Conservation (phyloP, 2,329 filamentous ascomycete genomes). For the Ceratocystis lukuohia region DNA sequence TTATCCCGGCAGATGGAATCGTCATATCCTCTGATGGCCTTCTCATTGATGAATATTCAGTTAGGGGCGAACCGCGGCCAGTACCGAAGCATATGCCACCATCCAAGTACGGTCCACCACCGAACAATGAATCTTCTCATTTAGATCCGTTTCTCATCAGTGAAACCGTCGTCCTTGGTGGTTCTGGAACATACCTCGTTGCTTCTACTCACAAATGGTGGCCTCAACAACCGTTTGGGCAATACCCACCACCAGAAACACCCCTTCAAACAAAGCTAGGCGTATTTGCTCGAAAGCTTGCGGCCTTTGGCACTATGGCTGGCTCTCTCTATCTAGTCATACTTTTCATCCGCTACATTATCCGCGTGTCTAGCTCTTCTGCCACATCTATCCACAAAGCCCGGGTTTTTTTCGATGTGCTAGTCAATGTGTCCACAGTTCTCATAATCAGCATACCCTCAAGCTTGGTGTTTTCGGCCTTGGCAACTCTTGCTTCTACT, state of each 20-base stretch:
- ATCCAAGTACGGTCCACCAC: background rate
- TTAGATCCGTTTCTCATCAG: constrained; percentile 71
- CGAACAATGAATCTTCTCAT: background rate
- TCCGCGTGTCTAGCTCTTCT: constrained; percentile 23
- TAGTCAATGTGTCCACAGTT: constrained; percentile 36
- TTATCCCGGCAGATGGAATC: constrained; percentile 60
- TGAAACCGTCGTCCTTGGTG: constrained; percentile 63
- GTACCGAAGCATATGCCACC: constrained; percentile 42
- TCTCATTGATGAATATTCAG: constrained; percentile 54
- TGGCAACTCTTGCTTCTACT: constrained; percentile 47
- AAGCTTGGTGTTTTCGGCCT: constrained; percentile 47
- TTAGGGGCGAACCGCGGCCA: constrained; percentile 62
- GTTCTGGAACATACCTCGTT: constrained; percentile 62
- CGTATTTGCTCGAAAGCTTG: constrained; percentile 61
- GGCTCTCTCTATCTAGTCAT: constrained; percentile 32
- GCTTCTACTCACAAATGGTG: constrained; percentile 62
- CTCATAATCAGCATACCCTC: constrained; percentile 49
- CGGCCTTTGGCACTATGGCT: constrained; percentile 30
- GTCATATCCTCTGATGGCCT: constrained; percentile 53
- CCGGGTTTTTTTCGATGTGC: constrained; percentile 36
- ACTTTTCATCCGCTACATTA: constrained; percentile 31
- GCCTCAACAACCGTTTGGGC: constrained; percentile 44
- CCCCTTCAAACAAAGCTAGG: constrained; percentile 68
- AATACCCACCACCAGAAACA: constrained; percentile 63
- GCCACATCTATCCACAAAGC: constrained; percentile 35